A percentile compares a stretch with the other conserved stretches of the same genome.
phyloP scores from a whole-genome alignment of 129 eudicot species.

The Kitagawia praeruptora region DNA sequence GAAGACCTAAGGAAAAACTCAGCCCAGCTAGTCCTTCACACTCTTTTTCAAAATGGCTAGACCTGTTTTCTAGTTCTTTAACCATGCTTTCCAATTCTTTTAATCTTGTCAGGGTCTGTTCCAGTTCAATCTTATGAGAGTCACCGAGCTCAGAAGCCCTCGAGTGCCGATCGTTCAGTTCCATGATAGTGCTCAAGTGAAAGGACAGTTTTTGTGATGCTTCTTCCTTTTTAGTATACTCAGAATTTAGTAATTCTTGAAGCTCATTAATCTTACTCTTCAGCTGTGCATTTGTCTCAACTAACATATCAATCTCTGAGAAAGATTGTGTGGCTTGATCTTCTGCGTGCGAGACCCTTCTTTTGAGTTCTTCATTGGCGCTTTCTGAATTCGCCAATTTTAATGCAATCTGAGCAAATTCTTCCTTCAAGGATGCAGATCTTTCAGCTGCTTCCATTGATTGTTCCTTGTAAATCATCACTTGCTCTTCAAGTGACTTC shows the following conservation, averaged over 20 bases:
- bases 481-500: constrained; percentile 41
- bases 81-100: constrained; percentile 36
- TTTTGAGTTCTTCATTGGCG: constrained; percentile 50
- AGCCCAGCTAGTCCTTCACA: constrained; percentile 39
- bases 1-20: too few relatives aligned
- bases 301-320: constrained; percentile 53
- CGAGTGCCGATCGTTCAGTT: constrained; percentile 58
- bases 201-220: constrained; percentile 29
- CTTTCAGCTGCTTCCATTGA: constrained; percentile 50
- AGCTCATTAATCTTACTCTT: constrained; percentile 58
- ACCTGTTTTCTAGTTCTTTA: constrained; percentile 42
- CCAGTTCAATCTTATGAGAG: constrained; percentile 42
- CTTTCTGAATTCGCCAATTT: constrained; percentile 50
- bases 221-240: constrained; percentile 50
- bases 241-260: constrained; percentile 36
- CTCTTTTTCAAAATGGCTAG: constrained; percentile 33
- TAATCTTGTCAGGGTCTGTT: constrained; percentile 33
- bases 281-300: constrained; percentile 54
- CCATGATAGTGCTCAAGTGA: constrained; percentile 12
- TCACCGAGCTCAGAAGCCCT: constrained; percentile 46
- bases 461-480: constrained; percentile 49
- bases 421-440: constrained; percentile 41
- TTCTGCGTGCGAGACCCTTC: constrained; percentile 49
- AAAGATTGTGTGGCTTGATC: constrained; percentile 37
- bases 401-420: constrained; percentile 45